Evolutionary conservation across 495 filamentous ascomycete species (phyloP).

Genomic region (Aspergillus wentii): DNA sequence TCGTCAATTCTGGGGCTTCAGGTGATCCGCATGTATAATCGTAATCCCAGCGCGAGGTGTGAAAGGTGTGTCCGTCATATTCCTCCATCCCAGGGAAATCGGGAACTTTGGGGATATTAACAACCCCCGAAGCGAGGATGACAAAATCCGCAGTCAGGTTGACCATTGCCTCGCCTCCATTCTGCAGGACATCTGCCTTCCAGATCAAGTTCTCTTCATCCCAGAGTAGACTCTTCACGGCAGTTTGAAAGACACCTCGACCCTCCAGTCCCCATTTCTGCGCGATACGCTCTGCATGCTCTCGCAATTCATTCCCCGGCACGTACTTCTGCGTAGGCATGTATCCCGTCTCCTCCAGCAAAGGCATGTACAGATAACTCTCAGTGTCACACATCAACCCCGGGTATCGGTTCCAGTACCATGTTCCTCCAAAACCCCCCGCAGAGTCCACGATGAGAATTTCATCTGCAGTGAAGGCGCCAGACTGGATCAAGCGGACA

Average conservation of each 20-base stretch:
- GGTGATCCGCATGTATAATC: constrained; percentile 46
- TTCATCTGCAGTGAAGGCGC: constrained; percentile 21
- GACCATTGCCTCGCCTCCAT: constrained; percentile 10
- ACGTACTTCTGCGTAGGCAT: constrained; percentile 39
- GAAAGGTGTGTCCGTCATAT: constrained; percentile 27
- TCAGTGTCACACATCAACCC: constrained; percentile 30
- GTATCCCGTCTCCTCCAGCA: constrained; percentile 57
- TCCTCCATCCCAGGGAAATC: constrained; percentile 11
- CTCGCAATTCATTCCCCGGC: constrained; percentile 16
- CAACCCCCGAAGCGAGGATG: constrained; percentile 11
- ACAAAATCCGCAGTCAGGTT: constrained; percentile 12
- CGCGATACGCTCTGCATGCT: constrained; percentile 20
- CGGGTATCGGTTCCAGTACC: constrained; percentile 41
- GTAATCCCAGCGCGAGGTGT: constrained; percentile 41
- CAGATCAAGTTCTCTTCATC: constrained; percentile 21
- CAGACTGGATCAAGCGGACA: constrained; percentile 5
- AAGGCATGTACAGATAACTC: constrained; percentile 39
- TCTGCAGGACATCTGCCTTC: constrained; percentile 30
- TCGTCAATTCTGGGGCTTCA: constrained; percentile 31
- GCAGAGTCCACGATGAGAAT: constrained; percentile 49
- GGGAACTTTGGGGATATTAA: constrained; percentile 22
- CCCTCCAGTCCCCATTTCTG: constrained; percentile 38
- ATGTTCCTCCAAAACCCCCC: constrained; percentile 47
- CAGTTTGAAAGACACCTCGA: constrained; percentile 37
- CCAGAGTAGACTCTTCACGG: constrained; percentile 9